phyloP scores from a whole-genome alignment of 2,329 filamentous ascomycete species.

The Fusarium napiforme region DNA sequence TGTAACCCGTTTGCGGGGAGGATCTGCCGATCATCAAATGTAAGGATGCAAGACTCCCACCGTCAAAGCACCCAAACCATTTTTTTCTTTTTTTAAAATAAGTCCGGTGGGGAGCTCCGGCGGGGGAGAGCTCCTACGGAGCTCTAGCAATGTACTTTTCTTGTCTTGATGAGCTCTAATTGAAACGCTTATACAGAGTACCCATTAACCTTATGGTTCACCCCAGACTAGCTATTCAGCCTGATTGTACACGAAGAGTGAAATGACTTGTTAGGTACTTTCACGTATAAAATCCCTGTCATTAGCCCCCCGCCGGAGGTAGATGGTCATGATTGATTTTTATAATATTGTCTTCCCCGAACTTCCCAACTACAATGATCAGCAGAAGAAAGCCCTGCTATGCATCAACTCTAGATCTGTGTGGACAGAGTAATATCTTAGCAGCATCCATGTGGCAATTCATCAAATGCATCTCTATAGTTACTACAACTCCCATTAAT shows the following conservation, averaged over 20 bases:
- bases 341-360: neutral
- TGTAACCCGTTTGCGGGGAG: no score
- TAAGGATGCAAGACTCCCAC: no score
- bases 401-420: neutral
- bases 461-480: neutral
- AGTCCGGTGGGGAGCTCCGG: no score
- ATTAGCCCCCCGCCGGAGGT: neutral
- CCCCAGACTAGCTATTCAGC: neutral
- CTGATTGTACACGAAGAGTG: neutral
- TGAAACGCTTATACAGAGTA: no score
- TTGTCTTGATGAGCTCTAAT: neutral
- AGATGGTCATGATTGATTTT: neutral
- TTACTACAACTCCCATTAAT: fast-evolving
- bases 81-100: no score
- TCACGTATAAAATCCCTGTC: neutral
- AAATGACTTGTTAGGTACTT: neutral
- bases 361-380: neutral
- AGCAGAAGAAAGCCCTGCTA: fast-evolving
- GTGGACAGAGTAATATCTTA: fast-evolving
- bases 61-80: no score
- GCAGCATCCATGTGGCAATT: neutral
- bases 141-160: no score
- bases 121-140: neutral
- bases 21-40: no score
- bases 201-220: no score